Evolutionary conservation across 2,329 filamentous ascomycete species (phyloP), one percentile per base, ranked within the genome.

Genomic region (Trichoderma polysporum): DNA sequence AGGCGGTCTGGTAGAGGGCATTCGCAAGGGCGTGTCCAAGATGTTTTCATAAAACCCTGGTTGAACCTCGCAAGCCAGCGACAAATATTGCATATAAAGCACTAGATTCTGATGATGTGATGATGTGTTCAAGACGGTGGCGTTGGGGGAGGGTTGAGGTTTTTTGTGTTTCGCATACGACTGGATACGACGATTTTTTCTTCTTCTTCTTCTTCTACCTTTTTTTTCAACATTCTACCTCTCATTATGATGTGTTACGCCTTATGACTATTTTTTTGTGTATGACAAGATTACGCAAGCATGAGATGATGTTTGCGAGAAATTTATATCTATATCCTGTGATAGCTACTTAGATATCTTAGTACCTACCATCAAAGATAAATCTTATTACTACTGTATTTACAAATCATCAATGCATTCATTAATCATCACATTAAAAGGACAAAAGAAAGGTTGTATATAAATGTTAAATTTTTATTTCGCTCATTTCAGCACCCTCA

Each of bases 21-120:
- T 83, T 29, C 52, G 66, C 62, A 74, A 73, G 50, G 75, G 74
- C 37, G 74, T 83, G 53, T 78, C 79, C 58, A 81, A 79, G 72
- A 78, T 81, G 71, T 83, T 82, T 70, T 79, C 80, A 57, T 59
- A n/a, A 56, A 22, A 39, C 12, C 15, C 22, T 33, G 6, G 17
- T 19, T 17, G n/a, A 4, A 22, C 31, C 13, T 10, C 15, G 49
- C 27, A 53, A 56, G 7, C 49, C 22, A 25, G 19, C 33, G 19
- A 8, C n/a, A 4, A 25, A 8, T 22, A 33, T 22, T 35, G 29
- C 53, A 37, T 19, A 37, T 47, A 19, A n/a, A 45, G 45, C 45
- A 29, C 22, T 12, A 33, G 3, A 29, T 25, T 53, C 4, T 63
- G 35, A 54, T 39, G 39, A 33, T 54, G 35, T 25, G 49, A 31